Evolutionary conservation across 306 rosid genomes (phyloP), one percentile per base, ranked within the genome.

Genomic region (Quillaja saponaria): DNA sequence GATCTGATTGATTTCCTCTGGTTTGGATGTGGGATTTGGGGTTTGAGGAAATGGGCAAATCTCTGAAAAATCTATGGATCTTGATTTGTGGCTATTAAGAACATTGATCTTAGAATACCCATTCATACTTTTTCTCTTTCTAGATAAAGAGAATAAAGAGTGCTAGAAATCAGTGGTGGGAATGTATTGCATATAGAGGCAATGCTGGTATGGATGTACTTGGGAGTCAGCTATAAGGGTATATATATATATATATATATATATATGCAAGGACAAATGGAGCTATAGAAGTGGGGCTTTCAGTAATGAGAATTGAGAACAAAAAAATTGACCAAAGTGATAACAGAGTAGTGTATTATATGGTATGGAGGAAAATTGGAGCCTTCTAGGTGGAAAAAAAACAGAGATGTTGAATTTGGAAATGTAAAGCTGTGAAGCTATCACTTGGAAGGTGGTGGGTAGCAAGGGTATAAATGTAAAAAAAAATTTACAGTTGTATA

Each of bases 41-140:
- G 75, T 52, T 38, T 67, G 76, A 35, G 75, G 67, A 55, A 71
- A 49, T 33, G 84, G 57, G 10, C 11, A 14, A 15, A 65, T 66
- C 69, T 80, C 81, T 13, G 85, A 71, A 58, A 77, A 77, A 65
- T 80, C 87, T 2, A 72, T 34, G 55, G 92, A 85, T 85, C 83
- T 81, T 51, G 90, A 78, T 50, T 78, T 80, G 13, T 63, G 73
- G 61, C n/a, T 19, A 14, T 34, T 54, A 18, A 35, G 34, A 52
- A 33, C 33, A 53, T 50, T 76, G 41, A 83, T 82, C 69, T 85
- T 85, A 5, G 92, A 74, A 49, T 88, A 83, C 4, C 75, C 77
- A 10, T 75, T 77, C 88, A 79, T 85, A 35, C 17, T 16, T 55
- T 41, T 14, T 1, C 49, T 16, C 11, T 19, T 20, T 2, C 31